phyloP scores from a whole-genome alignment of 169 alveolate species.

The Perkinsus chesapeaki region DNA sequence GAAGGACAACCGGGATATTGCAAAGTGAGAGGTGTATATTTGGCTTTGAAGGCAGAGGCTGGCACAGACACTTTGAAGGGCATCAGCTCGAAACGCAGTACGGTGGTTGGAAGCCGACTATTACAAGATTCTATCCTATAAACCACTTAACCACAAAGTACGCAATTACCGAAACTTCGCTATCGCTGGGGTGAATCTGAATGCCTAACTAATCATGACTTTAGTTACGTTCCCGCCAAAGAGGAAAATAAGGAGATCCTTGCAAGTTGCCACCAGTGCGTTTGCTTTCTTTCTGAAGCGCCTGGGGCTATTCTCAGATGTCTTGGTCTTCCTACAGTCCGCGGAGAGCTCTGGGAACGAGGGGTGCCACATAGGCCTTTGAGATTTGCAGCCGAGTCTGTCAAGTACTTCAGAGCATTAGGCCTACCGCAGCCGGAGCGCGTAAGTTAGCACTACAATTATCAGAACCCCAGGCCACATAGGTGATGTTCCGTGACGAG shows the following conservation, averaged over 20 bases:
- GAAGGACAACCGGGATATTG: neutral
- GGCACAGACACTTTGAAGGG: neutral
- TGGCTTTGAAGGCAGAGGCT: neutral
- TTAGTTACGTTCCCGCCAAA: neutral
- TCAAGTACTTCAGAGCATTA: neutral
- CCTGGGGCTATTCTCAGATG: neutral
- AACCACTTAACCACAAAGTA: neutral
- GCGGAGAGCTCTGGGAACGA: neutral
- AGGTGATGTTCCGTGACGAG: neutral
- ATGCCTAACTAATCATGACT: neutral
- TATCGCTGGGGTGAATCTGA: neutral
- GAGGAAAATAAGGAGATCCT: neutral
- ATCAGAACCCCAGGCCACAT: neutral
- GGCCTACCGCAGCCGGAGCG: neutral
- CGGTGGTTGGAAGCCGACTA: neutral
- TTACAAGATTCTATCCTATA: neutral
- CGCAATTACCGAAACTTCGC: neutral
- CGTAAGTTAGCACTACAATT: neutral
- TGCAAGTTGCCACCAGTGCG: neutral
- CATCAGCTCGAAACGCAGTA: neutral
- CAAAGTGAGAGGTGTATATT: neutral
- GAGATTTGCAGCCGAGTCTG: neutral
- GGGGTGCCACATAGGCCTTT: neutral
- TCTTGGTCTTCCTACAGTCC: neutral
- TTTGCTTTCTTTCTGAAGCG: neutral